Evolutionary conservation across 2,329 filamentous ascomycete species (phyloP), one percentile per base, ranked within the genome.

Genomic region (Sporothrix pseudoabietina): DNA sequence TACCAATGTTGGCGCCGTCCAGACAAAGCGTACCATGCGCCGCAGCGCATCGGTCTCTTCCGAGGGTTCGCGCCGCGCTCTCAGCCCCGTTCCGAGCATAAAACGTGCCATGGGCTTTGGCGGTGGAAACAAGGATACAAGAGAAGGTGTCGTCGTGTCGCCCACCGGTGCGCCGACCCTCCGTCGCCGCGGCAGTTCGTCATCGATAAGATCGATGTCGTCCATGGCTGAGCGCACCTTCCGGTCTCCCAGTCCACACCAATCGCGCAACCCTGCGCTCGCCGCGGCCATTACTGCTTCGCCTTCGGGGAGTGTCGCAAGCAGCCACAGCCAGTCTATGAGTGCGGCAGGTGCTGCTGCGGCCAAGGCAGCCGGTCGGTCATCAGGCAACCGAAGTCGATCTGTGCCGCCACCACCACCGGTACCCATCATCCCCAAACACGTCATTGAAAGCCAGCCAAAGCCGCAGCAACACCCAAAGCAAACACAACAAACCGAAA

Each of bases 171-270:
- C 59, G 1, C 73, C 71, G 1, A 83, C 84, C 71, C 83, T 94
- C 75, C 86, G 90, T 75, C 86, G 93, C 78, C 85, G 87, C 52
- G 87, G 85, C 72, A 97, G 94, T 82, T 88, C 88, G 39, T 87
- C 90, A 30, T 97, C 94, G 19, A 52, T 75, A 55, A 26, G 89
- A 35, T 97, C 94, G 82, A 88, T 88, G 35, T 87, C 90, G 39
- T 97, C 94, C 69, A 97, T 98, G 94, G 91, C 89, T 41, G 92
- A 95, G 80, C 89, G 95, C 73, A 94, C 94, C 0, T 97, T 98
- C 81, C 90, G 94, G 77, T 92, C 91, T 14, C 89, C 90, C 3
- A 97, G 91, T 4, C 93, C 87, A 75, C 85, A 80, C 79, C 82
- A 80, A 76, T 2, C 44, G 55, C 26, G 35, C 47, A 14, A 49